Conservation (phyloP, 257 asterid genomes). For the Lycium ferocissimum region DNA sequence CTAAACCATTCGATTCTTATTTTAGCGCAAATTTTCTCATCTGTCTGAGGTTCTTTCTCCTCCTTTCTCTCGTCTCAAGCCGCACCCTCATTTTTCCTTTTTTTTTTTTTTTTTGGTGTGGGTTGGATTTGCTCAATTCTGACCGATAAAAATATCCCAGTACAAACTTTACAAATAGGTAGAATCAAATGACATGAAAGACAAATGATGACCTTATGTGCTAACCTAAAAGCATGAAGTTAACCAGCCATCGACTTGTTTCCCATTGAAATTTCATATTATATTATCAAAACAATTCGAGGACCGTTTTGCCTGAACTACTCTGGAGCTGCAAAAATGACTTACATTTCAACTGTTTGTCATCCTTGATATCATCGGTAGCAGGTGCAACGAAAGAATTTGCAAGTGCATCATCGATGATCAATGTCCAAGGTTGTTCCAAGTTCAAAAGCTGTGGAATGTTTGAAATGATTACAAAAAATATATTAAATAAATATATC, state of each 20-base stretch:
- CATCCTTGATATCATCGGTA: conserved; percentile 75
- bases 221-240: not conserved
- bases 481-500: not conserved
- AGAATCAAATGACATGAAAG: not conserved
- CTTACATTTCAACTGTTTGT: conserved; percentile 77
- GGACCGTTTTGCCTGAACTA: not conserved
- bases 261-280: not conserved
- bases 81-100: not conserved
- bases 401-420: conserved; percentile 84
- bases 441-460: conserved; percentile 66
- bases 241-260: conserved; percentile 18
- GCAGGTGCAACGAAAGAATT: conserved; percentile 91
- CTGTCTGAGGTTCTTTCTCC: not conserved
- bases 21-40: not conserved
- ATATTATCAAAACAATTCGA: not conserved
- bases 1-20: not conserved
- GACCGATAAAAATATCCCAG: not conserved
- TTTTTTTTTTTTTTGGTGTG: too few species aligned
- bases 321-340: not conserved
- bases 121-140: not conserved
- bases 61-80: not conserved
- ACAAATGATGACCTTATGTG: not conserved
- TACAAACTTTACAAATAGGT: not conserved
- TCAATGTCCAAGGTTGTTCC: conserved; percentile 89
- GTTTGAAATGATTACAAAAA: not conserved